Percentiles rank a stretch among this genome's conserved stretches.
phyloP scores from a whole-genome alignment of 2,329 filamentous ascomycete species.

The Ceratocystis alfenasii region DNA sequence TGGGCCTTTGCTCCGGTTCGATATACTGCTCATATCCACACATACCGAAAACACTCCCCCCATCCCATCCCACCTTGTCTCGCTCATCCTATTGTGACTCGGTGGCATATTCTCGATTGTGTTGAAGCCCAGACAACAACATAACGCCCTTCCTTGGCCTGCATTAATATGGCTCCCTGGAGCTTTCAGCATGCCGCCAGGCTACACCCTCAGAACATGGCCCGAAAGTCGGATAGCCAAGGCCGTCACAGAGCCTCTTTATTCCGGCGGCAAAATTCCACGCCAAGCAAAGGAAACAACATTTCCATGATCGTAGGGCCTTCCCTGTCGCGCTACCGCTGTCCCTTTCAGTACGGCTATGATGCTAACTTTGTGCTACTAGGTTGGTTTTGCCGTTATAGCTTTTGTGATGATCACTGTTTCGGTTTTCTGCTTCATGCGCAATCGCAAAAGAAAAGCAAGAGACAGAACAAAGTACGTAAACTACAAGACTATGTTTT shows the following conservation, averaged over 20 bases:
- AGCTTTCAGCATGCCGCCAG: background rate
- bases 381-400: slow-evolving; percentile 20
- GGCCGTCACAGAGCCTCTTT: background rate
- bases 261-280: background rate
- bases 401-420: slow-evolving; percentile 17
- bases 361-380: background rate
- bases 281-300: slow-evolving; percentile 13
- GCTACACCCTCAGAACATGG: background rate
- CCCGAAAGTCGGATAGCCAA: background rate
- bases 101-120: background rate
- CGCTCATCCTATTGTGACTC: background rate
- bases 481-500: background rate
- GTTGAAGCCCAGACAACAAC: background rate
- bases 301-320: slow-evolving; percentile 18
- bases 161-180: background rate
- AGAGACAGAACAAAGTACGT: slow-evolving; percentile 18
- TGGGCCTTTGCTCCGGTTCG: background rate
- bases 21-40: background rate
- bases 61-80: background rate
- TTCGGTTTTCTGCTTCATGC: slow-evolving; percentile 23
- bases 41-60: background rate
- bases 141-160: background rate
- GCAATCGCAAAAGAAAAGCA: slow-evolving; percentile 14
- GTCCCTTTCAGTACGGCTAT: no score
- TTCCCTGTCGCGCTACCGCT: background rate